Evolutionary conservation across 257 asterid genomes (phyloP).

Genomic region (Solanum boliviense): DNA sequence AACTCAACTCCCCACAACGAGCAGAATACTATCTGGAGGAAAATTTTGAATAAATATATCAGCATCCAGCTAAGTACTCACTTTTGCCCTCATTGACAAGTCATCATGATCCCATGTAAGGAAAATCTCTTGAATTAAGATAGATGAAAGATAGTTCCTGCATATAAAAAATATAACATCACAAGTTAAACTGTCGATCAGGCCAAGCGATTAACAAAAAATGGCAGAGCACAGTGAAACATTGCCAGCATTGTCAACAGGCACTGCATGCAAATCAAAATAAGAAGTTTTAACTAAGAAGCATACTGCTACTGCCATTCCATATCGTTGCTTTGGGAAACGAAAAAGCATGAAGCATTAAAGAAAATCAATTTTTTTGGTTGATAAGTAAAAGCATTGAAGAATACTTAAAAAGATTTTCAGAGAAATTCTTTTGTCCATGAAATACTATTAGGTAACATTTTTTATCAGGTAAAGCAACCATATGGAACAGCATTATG

Average conservation of each 20-base stretch:
- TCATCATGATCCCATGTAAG: constrained; percentile 99
- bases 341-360: not conserved
- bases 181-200: not conserved
- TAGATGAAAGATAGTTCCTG: constrained; percentile 94
- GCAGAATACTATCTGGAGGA: not conserved
- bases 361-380: not conserved
- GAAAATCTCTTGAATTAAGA: constrained; percentile 95
- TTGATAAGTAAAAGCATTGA: not conserved
- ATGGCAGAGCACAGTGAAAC: not conserved
- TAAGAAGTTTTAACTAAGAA: not conserved
- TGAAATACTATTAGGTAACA: not conserved
- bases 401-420: not conserved
- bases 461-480: not conserved
- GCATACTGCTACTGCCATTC: not conserved
- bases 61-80: constrained; percentile 23
- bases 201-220: not conserved
- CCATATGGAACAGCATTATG: not conserved
- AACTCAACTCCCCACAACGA: not conserved
- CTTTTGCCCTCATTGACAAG: constrained; percentile 89
- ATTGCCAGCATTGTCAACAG: not conserved
- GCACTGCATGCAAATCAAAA: not conserved
- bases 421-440: not conserved
- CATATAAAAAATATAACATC: not conserved
- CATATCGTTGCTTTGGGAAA: not conserved
- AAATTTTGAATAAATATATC: not conserved